These are phyloP conservation scores for Rhizopus delemar DNA, from an alignment of 371 early-diverging fungal species.

Conservation along the genomic window DNA sequence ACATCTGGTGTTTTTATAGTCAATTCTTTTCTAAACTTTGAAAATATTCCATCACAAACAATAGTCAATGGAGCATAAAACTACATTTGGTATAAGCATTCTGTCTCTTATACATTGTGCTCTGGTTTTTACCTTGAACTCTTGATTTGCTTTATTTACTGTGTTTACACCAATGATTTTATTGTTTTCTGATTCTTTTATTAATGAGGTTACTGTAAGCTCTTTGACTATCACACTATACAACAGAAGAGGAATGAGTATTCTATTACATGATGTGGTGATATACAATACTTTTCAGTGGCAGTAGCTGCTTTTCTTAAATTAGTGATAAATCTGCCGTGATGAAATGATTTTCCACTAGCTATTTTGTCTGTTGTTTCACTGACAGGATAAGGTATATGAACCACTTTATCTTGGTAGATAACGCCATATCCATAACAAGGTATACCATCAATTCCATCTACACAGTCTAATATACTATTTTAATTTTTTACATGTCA, in stretches of 20 bases:
- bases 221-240: conserved; percentile 73
- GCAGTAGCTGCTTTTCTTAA: conserved; percentile 70
- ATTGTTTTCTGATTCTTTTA: conserved; percentile 44
- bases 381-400: conserved; percentile 65
- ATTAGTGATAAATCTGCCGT: conserved; percentile 89
- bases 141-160: conserved; percentile 26
- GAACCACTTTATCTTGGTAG: conserved; percentile 52
- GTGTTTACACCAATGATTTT: conserved; percentile 59
- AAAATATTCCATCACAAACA: conserved; percentile 89
- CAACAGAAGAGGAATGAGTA: not conserved
- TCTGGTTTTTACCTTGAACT: conserved; percentile 17
- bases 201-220: conserved; percentile 66
- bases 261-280: no score
- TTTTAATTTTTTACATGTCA: no score
- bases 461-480: conserved; percentile 61
- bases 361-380: conserved; percentile 50
- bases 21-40: conserved; percentile 86
- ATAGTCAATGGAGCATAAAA: conserved; percentile 76
- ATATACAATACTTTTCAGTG: conserved; percentile 48
- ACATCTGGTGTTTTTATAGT: conserved; percentile 59
- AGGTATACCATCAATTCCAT: conserved; percentile 85
- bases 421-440: conserved; percentile 87
- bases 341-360: conserved; percentile 87
- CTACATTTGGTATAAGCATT: conserved; percentile 12
- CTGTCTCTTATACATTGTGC: not conserved